These are phyloP conservation scores for Talaromyces stipitatus DNA, from an alignment of 495 filamentous ascomycete genomes.

Conservation along the genomic window DNA sequence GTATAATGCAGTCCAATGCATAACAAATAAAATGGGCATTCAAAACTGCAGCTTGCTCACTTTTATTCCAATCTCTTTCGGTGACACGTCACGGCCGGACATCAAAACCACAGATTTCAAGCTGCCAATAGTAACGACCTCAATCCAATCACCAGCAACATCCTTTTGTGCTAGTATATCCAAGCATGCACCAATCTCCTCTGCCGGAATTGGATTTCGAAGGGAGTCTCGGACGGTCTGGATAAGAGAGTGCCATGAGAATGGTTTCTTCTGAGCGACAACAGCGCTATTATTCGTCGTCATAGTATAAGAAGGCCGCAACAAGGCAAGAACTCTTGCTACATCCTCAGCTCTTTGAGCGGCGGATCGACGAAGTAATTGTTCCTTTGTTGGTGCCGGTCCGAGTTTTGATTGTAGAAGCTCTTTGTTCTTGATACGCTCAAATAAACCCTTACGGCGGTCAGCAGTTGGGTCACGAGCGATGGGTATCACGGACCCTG, in stretches of 20 bases:
- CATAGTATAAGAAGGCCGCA: conserved; percentile 20
- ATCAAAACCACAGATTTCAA: conserved; percentile 37
- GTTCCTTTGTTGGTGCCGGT: conserved; percentile 35
- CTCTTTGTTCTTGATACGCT: conserved; percentile 39
- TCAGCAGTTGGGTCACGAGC: conserved; percentile 20
- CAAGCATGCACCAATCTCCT: conserved; percentile 35
- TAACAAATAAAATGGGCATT: neutral
- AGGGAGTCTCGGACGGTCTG: conserved; percentile 33
- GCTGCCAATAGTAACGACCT: conserved; percentile 31
- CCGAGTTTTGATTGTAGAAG: conserved; percentile 36
- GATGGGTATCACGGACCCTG: conserved; percentile 10
- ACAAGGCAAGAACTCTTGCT: conserved; percentile 26
- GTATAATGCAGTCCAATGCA: neutral
- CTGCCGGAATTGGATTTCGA: conserved; percentile 29
- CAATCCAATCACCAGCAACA: conserved; percentile 38
- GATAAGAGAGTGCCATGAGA: conserved; percentile 29
- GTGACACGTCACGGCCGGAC: conserved; percentile 32
- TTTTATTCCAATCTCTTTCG: conserved; percentile 30
- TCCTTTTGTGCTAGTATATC: conserved; percentile 33
- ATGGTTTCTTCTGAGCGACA: conserved; percentile 32
- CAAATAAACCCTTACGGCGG: conserved; percentile 32
- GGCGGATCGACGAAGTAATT: conserved; percentile 29
- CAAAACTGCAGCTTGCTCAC: conserved; percentile 27
- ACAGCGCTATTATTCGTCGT: conserved; percentile 26
- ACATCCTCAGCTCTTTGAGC: conserved; percentile 36